These are phyloP conservation scores for Hypoxylon perforatum DNA, from an alignment of 495 filamentous ascomycete genomes.

Conservation along the genomic window DNA sequence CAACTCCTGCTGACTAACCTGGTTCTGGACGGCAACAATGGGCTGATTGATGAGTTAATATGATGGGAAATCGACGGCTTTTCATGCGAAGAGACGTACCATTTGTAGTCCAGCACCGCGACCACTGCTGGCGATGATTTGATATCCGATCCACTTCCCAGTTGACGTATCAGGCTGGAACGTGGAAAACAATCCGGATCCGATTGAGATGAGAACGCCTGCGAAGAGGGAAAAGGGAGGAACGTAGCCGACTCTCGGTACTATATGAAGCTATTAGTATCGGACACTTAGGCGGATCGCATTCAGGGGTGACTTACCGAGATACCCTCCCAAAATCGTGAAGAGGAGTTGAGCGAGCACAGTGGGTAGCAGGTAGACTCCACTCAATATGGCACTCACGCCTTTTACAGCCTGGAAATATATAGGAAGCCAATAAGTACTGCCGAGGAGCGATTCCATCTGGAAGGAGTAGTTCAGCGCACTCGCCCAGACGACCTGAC, in stretches of 20 bases:
- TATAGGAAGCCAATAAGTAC: slow-evolving; percentile 61
- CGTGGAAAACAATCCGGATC: slow-evolving; percentile 61
- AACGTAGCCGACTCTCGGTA: slow-evolving; percentile 64
- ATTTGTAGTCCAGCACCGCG: slow-evolving; percentile 68
- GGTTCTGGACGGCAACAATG: slow-evolving; percentile 17
- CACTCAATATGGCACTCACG: slow-evolving; percentile 55
- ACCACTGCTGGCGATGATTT: slow-evolving; percentile 68
- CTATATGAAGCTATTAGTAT: slow-evolving; percentile 2
- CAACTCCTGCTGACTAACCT: slow-evolving; percentile 3
- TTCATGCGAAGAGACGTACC: slow-evolving; percentile 23
- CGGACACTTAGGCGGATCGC: no score
- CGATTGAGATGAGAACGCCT: slow-evolving; percentile 65
- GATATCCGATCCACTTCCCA: slow-evolving; percentile 70
- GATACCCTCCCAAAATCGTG: slow-evolving; percentile 30
- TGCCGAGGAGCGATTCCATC: slow-evolving; percentile 18
- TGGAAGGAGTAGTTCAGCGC: slow-evolving; percentile 6
- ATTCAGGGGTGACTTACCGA: slow-evolving; percentile 5
- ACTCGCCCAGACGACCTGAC: not conserved
- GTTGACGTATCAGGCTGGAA: slow-evolving; percentile 51
- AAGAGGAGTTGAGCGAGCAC: slow-evolving; percentile 59
- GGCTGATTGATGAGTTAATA: not conserved
- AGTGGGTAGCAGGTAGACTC: slow-evolving; percentile 58
- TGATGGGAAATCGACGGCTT: slow-evolving; percentile 19
- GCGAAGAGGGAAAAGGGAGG: slow-evolving; percentile 64
- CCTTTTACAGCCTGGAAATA: slow-evolving; percentile 72